Base-by-base conservation (phyloP, 805 yeast genomes). In the Teunomyces gatunensis region DNA sequence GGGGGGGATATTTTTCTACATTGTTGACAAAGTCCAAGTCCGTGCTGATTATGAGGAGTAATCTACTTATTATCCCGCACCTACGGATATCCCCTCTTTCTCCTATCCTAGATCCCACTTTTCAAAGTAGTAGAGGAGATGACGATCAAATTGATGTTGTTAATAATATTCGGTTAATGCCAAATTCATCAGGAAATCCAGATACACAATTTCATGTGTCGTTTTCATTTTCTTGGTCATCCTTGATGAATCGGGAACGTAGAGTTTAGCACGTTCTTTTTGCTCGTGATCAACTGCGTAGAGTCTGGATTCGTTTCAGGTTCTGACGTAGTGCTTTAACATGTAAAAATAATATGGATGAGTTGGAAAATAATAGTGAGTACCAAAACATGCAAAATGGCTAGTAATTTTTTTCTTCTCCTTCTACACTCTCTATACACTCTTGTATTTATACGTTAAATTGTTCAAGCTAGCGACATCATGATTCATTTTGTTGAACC, bases 391-490 rank as follows among this genome's bases (percentile, higher is more conserved):
- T 35, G 23, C 27, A 36, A 20, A 21, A 9, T 36, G 13, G 40
- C 12, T 11, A 25, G 7, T 36, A 7, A 6, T 9, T 23, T 39
- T 17, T 35, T 11, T 15, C 15, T 6, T 23, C 27, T 23, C 7
- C 7, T 23, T 5, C 7, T 2, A 6, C 27, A 3, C 4, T 25
- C 28, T 21, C 41, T 41, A 60, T 3, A 56, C 63, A 27, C 48
- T 53, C 45, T 61, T 61, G 51, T 46, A 61, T 49, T 61, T 60
- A 43, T 61, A 61, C 45, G 50, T 50, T 34, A 58, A 44, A 10
- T 45, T 48, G 37, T 49, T 48, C 33, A 61, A 53, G 7, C 42
- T 50, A 7, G 37, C 36, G 12, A 61, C 51, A 3, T 56, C 56
- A 3, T 28, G 30, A 13, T 46, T 29, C n/a, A 49, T 42, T 17